Evolutionary conservation across 805 yeast species (phyloP).

Genomic region (Yamadazyma phyllophila): DNA sequence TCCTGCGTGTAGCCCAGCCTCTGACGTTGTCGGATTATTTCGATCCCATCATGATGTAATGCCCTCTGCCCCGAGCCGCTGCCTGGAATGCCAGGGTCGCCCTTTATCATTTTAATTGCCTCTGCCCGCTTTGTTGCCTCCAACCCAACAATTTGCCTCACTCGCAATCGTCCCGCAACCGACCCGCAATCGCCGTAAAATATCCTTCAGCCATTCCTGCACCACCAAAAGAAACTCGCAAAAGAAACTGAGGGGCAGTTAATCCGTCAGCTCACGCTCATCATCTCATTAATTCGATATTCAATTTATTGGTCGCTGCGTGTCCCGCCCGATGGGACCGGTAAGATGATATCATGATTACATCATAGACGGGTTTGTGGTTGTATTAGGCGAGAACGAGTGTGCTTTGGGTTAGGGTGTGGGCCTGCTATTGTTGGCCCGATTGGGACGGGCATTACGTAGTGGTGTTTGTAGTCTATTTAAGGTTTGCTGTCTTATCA

Average conservation of each 20-base stretch:
- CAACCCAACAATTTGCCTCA: too few species aligned
- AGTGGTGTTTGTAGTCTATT: not conserved
- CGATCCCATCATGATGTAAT: not conserved
- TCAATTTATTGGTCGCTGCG: not conserved
- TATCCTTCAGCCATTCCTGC: not conserved
- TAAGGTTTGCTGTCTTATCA: not conserved
- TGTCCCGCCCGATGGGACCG: not conserved
- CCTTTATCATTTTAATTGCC: too few species aligned
- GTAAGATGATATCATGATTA: constrained; percentile 1
- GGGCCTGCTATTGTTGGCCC: not conserved
- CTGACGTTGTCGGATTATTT: constrained; percentile 1
- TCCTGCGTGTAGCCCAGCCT: too few species aligned
- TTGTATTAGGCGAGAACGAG: not conserved
- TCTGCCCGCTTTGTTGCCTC: not conserved
- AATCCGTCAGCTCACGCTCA: constrained; percentile 1
- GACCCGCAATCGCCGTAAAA: too few species aligned
- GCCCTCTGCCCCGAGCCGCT: not conserved
- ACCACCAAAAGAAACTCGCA: not conserved
- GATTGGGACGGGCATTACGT: not conserved
- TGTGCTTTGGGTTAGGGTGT: not conserved
- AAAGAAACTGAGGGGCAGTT: not conserved
- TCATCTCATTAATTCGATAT: not conserved
- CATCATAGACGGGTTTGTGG: constrained; percentile 2
- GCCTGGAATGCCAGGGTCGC: not conserved
- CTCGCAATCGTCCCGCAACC: too few species aligned